phyloP scores from a whole-genome alignment of 208 protist genomes.

The Naegleria lovaniensis region DNA sequence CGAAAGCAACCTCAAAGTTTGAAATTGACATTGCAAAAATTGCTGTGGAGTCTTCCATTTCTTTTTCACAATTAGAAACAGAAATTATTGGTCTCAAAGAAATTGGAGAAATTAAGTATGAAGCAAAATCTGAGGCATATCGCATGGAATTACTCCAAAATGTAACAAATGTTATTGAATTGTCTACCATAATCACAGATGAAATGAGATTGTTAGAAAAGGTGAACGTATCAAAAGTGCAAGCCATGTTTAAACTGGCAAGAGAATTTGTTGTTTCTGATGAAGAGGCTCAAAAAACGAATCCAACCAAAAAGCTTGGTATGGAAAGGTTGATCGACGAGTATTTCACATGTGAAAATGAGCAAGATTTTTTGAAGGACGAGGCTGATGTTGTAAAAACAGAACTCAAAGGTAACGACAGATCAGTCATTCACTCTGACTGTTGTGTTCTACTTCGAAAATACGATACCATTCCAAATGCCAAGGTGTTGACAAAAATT shows the following conservation, averaged over 20 bases:
- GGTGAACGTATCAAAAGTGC: background rate
- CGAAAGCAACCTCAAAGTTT: background rate
- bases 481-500: background rate
- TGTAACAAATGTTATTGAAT: background rate
- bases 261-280: background rate
- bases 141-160: background rate
- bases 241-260: background rate
- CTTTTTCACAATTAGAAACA: background rate
- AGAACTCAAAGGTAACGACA: background rate
- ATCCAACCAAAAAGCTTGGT: background rate
- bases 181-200: background rate
- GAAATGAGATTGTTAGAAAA: slow-evolving; percentile 20
- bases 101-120: slow-evolving; percentile 21
- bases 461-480: background rate
- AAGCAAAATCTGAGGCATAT: background rate
- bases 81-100: background rate
- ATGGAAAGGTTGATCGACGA: background rate
- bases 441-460: background rate
- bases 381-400: background rate
- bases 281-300: background rate
- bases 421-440: background rate
- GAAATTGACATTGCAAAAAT: background rate
- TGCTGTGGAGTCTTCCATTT: background rate
- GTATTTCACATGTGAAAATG: background rate
- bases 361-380: background rate